These are phyloP conservation scores for Solanum paucissectum DNA, from an alignment of 257 asterid species.

Conservation along the genomic window DNA sequence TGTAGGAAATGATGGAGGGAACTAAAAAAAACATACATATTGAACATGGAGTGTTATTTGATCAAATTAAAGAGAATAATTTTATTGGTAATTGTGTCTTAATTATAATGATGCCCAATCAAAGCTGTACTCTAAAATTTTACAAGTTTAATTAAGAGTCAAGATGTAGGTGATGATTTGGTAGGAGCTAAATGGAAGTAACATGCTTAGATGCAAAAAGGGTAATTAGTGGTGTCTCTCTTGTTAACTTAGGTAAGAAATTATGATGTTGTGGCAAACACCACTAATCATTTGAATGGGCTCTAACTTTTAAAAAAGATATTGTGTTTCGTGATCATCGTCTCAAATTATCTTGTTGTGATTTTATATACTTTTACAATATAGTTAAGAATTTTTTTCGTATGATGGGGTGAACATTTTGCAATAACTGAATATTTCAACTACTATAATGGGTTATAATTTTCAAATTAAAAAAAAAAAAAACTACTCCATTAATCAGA, in stretches of 20 bases:
- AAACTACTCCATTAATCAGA: too few species aligned
- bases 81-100: not conserved
- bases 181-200: not conserved
- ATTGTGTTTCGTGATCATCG: too few species aligned
- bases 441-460: not conserved
- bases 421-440: not conserved
- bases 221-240: not conserved
- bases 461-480: not conserved
- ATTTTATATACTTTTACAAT: not conserved
- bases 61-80: not conserved
- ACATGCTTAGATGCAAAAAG: not conserved
- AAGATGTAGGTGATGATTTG: not conserved
- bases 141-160: not conserved
- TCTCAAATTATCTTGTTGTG: not conserved
- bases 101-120: not conserved
- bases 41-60: not conserved
- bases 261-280: not conserved
- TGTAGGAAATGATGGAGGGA: not conserved
- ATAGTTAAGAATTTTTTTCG: fast-evolving
- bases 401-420: not conserved
- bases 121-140: not conserved
- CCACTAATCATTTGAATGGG: not conserved
- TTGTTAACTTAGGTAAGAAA: not conserved
- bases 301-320: not conserved
- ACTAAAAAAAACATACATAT: not conserved